A percentile compares a stretch with the other conserved stretches of the same genome.
Evolutionary conservation across 495 filamentous ascomycete species (phyloP).

Genomic region (Opeltia flavorubescens): DNA sequence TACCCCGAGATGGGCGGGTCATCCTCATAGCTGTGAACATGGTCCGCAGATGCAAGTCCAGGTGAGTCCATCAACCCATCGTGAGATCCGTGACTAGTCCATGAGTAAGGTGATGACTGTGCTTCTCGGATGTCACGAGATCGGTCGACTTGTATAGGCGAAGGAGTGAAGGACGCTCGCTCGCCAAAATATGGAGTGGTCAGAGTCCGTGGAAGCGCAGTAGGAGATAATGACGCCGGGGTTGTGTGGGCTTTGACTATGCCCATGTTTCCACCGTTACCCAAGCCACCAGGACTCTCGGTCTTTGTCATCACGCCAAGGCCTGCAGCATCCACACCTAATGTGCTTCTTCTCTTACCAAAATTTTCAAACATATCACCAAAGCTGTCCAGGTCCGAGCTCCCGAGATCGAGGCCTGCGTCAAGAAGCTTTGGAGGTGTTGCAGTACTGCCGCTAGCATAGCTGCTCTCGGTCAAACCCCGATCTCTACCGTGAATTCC

Average conservation of each 20-base stretch:
- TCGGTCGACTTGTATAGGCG: conserved; percentile 45
- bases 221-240: conserved; percentile 7
- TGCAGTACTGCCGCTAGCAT: conserved; percentile 41
- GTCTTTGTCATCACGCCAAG: conserved; percentile 12
- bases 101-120: conserved; percentile 51
- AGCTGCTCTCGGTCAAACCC: conserved; percentile 40
- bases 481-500: conserved; percentile 19
- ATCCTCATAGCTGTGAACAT: conserved; percentile 15
- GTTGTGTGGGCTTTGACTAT: not conserved
- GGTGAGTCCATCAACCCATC: conserved; percentile 42
- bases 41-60: conserved; percentile 11
- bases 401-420: conserved; percentile 35
- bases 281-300: conserved; percentile 22
- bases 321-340: conserved; percentile 31
- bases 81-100: conserved; percentile 51
- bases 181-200: conserved; percentile 6
- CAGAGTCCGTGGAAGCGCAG: conserved; percentile 11
- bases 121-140: conserved; percentile 25
- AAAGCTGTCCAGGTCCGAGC: conserved; percentile 46
- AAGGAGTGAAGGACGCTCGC: conserved; percentile 18
- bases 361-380: conserved; percentile 52
- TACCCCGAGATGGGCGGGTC: conserved; percentile 24
- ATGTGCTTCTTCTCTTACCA: conserved; percentile 40
- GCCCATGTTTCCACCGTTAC: conserved; percentile 1
- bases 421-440: conserved; percentile 57